Evolutionary conservation across 228 moss, liverwort and hornwort species (phyloP).

Genomic region (Sphagnum fallax): DNA sequence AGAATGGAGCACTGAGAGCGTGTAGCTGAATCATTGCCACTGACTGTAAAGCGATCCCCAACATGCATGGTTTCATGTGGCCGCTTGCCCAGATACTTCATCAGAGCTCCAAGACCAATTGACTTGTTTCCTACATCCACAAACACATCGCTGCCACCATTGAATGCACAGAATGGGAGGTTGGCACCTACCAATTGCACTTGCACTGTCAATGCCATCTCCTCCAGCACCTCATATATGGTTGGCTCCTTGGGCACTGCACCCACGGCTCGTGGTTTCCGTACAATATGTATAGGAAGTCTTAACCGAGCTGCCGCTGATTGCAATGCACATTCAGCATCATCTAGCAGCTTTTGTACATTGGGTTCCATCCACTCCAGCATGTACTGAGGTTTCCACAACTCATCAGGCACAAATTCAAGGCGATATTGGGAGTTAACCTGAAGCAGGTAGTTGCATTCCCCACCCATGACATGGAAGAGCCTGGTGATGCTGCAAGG

Average conservation of each 20-base stretch:
- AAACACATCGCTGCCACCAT: conserved; percentile 89
- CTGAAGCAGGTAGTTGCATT: conserved; percentile 86
- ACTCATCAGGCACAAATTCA: conserved; percentile 63
- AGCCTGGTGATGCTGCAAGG: conserved; percentile 47
- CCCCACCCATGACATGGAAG: conserved; percentile 90
- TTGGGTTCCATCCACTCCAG: conserved; percentile 67
- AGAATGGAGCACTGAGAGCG: conserved; percentile 87
- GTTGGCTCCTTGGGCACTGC: conserved; percentile 80
- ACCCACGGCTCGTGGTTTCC: conserved; percentile 83
- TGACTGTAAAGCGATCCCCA: conserved; percentile 86
- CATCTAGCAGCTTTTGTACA: conserved; percentile 49
- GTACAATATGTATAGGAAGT: conserved; percentile 62
- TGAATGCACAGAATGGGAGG: conserved; percentile 86
- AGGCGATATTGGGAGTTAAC: conserved; percentile 61
- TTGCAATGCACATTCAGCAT: conserved; percentile 62
- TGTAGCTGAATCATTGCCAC: conserved; percentile 90
- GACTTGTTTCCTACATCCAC: conserved; percentile 95
- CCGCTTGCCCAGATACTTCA: conserved; percentile 64
- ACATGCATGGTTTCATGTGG: conserved; percentile 78
- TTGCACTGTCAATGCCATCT: conserved; percentile 88
- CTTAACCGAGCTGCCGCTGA: conserved; percentile 66
- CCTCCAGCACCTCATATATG: conserved; percentile 91
- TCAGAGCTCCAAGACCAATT: conserved; percentile 75
- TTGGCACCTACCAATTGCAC: conserved; percentile 70
- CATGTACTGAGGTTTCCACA: conserved; percentile 85